Base-by-base conservation (phyloP, 495 filamentous ascomycete species). In the Penicillium samsonianum region DNA sequence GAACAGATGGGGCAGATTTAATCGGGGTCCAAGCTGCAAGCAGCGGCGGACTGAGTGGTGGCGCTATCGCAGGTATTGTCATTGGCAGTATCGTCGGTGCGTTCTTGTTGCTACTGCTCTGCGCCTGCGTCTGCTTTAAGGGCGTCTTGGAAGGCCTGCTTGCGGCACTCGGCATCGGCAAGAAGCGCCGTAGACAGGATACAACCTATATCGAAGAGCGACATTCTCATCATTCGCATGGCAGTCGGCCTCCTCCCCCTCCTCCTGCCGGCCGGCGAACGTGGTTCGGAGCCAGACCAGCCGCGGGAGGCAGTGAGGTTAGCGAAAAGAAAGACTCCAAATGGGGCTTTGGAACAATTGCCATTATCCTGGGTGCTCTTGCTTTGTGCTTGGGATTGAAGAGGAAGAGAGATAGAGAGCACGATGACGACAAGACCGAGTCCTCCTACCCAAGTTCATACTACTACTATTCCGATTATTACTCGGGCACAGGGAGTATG, bases 31-130 rank as follows among this genome's bases (percentile, higher is more conserved):
- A 74, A n/a, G 70, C 73, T 19, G 53, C 69, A 19, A 65, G 64
- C 38, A 53, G 26, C 11, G 68, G 78, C 55, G 82, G 83, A 52
- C 77, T 96, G 45, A 91, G 87, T 65, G 84, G 82, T 48, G 92
- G 92, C 56, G 92, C 91, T 23, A 96, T 96, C 64, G 92, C 92
- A n/a, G 92, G 92, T 42, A 96, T 96, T 61, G 92, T 96, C 59
- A 88, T 96, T 47, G 92, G 92, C 60, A 84, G 86, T 5, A 82
- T 96, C 61, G 84, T 82, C n/a, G 92, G 88, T 64, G 78, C 91
- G 22, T 68, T 87, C 47, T 70, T 96, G 2, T 78, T 96, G 16
- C 65, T 90, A 11, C 80, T 93, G 4, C 62, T 96, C 50, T 91
- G 88, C 72, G 82, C 85, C 67, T 92, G 83, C 77, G 83, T 85